phyloP scores from a whole-genome alignment of 306 rosid species.

The Argentina anserina region DNA sequence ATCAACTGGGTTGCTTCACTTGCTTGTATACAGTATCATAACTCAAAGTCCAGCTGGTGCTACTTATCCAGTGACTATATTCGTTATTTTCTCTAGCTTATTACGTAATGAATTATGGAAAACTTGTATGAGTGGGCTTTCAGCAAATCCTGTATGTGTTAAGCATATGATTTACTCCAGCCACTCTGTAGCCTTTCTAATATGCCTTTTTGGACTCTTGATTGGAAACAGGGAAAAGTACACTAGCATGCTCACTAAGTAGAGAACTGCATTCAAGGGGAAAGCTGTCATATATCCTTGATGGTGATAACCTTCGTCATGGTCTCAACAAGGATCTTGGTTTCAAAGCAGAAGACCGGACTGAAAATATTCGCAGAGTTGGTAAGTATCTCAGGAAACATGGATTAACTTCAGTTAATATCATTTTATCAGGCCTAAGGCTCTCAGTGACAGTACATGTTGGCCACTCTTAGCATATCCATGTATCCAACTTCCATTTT shows the following conservation, averaged over 20 bases:
- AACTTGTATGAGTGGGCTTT: not conserved
- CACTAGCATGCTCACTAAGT: slow-evolving; percentile 70
- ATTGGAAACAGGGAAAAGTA: slow-evolving; percentile 69
- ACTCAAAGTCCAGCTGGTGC: not conserved
- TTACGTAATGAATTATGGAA: not conserved
- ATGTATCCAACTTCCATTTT: too few relatives aligned
- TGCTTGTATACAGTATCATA: not conserved
- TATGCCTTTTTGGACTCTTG: not conserved
- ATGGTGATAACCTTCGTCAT: slow-evolving; percentile 89
- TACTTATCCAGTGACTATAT: not conserved
- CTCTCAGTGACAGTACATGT: too few relatives aligned
- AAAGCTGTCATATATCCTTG: slow-evolving; percentile 73
- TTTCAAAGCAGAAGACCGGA: slow-evolving; percentile 68
- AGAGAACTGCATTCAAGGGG: slow-evolving; percentile 60
- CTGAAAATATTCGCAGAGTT: slow-evolving; percentile 84
- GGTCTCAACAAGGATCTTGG: slow-evolving; percentile 77
- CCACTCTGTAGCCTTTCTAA: not conserved
- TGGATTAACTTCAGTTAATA: too few relatives aligned
- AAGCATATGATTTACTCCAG: not conserved
- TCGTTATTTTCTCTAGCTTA: not conserved
- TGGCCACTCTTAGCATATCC: too few relatives aligned
- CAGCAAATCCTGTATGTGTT: not conserved
- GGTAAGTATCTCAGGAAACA: slow-evolving; percentile 41
- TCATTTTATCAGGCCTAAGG: too few relatives aligned
- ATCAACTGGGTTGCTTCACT: too few relatives aligned